Percentiles rank a stretch among this genome's conserved stretches.
Evolutionary conservation across 176 grass and related monocot genomes (phyloP).

Genomic region (Zea mays): DNA sequence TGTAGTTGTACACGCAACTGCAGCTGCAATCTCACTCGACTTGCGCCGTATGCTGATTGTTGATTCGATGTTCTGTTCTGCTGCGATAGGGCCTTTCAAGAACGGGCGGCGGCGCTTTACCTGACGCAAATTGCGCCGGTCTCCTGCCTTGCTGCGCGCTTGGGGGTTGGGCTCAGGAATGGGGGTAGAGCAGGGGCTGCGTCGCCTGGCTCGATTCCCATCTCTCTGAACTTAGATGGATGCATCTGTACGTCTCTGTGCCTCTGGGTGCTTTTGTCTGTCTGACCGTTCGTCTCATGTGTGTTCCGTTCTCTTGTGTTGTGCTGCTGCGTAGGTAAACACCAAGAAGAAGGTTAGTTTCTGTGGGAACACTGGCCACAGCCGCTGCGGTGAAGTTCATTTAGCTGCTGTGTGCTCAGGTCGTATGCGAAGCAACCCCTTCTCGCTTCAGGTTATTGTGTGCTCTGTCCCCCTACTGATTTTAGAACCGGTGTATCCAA

Average conservation of each 20-base stretch:
- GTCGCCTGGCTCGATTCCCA: conserved; percentile 42
- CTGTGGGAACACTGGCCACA: conserved; percentile 42
- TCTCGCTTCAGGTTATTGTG: conserved; percentile 58
- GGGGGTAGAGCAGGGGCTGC: conserved; percentile 41
- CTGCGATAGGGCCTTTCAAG: conserved; percentile 24
- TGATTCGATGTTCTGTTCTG: conserved; percentile 34
- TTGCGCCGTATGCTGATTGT: conserved; percentile 25
- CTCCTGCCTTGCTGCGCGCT: conserved; percentile 4
- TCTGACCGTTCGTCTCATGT: not conserved
- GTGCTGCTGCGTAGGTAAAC: conserved; percentile 42
- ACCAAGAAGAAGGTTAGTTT: conserved; percentile 49
- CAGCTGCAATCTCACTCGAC: not conserved
- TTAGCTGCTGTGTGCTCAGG: conserved; percentile 8
- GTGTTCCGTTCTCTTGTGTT: not conserved
- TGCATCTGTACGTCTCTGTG: conserved; percentile 46
- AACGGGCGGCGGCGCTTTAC: not conserved
- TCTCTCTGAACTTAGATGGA: conserved; percentile 62
- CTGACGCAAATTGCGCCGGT: not conserved
- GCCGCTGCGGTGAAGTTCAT: conserved; percentile 56
- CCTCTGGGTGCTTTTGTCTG: not conserved
- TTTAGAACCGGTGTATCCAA: conserved; percentile 1
- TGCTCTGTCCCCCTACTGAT: too few species aligned
- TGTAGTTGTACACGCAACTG: not conserved
- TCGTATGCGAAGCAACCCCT: conserved; percentile 43
- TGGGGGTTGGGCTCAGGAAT: conserved; percentile 35